Percentiles rank a stretch among this genome's conserved stretches.
Evolutionary conservation across 345 rosid genomes (phyloP).

Genomic region (Durio zibethinus): DNA sequence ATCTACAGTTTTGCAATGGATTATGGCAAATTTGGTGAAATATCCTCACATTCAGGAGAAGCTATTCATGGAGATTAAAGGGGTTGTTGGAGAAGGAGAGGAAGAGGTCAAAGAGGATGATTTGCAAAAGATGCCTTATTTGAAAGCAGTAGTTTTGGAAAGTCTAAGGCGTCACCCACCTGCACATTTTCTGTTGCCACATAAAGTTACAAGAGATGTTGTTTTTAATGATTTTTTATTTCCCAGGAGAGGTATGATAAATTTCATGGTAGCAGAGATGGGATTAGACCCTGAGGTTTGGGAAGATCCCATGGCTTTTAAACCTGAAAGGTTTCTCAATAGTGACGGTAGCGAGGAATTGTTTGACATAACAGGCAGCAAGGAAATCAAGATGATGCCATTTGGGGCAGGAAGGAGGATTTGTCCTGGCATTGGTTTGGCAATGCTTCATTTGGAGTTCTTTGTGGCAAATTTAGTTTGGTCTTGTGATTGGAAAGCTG

Average conservation of each 20-base stretch:
- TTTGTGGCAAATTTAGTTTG: conserved; percentile 16
- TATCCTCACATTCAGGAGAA: background rate
- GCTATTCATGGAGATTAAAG: background rate
- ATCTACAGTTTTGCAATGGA: conserved; percentile 21
- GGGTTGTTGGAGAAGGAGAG: background rate
- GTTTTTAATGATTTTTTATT: conserved; percentile 10
- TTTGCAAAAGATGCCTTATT: conserved; percentile 5
- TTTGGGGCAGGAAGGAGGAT: conserved; percentile 23
- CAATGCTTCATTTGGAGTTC: conserved; percentile 21
- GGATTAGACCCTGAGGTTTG: conserved; percentile 16
- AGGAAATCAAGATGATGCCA: conserved; percentile 18
- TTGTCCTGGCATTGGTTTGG: conserved; percentile 13
- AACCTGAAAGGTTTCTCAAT: conserved; percentile 19
- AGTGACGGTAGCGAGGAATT: background rate
- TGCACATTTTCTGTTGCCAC: conserved; percentile 15
- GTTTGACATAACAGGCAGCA: conserved; percentile 3
- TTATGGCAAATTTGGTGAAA: conserved; percentile 25
- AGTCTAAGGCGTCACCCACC: conserved; percentile 22
- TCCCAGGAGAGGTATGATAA: conserved; percentile 7
- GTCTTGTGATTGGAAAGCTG: conserved; percentile 13
- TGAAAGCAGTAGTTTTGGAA: conserved; percentile 20
- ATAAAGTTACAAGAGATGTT: conserved; percentile 7
- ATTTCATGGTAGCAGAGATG: conserved; percentile 18
- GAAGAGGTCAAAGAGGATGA: conserved; percentile 10
- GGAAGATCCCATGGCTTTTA: conserved; percentile 21